These are phyloP conservation scores for Coniochaeta pulveracea DNA, from an alignment of 2,329 filamentous ascomycete genomes.

Conservation along the genomic window DNA sequence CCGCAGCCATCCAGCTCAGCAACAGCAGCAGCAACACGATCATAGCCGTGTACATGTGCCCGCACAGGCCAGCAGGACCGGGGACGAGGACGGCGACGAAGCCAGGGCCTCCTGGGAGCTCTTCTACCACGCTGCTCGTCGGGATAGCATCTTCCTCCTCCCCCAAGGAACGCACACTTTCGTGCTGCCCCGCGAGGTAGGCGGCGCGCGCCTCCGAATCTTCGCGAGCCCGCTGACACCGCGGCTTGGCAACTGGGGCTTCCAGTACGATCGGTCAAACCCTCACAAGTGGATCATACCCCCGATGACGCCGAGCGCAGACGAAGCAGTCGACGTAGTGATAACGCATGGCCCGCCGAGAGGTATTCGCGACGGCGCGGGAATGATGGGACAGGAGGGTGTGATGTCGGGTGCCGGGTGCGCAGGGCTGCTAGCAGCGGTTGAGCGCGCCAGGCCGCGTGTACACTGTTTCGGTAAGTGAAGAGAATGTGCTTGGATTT, in stretches of 20 bases:
- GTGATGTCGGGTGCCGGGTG: too few species aligned
- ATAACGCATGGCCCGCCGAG: conserved; percentile 45
- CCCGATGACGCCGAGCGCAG: conserved; percentile 25
- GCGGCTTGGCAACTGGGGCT: conserved; percentile 31
- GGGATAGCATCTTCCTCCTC: too few species aligned
- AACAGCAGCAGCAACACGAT: too few species aligned
- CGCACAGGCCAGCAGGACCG: too few species aligned
- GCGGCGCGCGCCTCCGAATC: conserved; percentile 36
- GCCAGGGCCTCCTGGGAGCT: too few species aligned
- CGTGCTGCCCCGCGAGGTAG: conserved; percentile 29
- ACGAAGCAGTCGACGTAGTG: conserved; percentile 27
- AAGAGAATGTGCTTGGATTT: too few species aligned
- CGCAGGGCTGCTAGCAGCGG: conserved; percentile 29
- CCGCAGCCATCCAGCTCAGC: too few species aligned
- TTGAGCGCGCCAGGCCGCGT: conserved; percentile 28
- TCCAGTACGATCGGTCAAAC: conserved; percentile 34
- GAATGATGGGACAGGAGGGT: conserved; percentile 13
- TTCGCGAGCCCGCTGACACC: conserved; percentile 45
- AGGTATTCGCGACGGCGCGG: conserved; percentile 35
- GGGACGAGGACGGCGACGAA: too few species aligned
- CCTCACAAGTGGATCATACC: too few species aligned
- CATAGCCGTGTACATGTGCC: too few species aligned
- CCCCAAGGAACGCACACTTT: conserved; percentile 39
- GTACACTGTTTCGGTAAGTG: conserved; percentile 48
- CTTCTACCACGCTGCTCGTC: too few species aligned